Conservation (phyloP, 805 yeast species). For the Metschnikowia kofuensis region DNA sequence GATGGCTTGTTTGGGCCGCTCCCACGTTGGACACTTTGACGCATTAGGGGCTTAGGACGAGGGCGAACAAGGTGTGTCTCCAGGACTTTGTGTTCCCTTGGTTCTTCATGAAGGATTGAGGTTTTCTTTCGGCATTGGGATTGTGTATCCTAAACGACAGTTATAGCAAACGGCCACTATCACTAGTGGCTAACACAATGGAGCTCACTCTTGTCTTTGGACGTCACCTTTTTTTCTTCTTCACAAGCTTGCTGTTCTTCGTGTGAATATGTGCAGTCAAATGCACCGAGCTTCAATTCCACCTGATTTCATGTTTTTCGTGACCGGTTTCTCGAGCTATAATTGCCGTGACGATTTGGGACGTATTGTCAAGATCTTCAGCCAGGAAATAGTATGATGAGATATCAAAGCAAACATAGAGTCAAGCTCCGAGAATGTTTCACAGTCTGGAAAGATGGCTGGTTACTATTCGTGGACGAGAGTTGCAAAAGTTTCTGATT, state of each 20-base stretch:
- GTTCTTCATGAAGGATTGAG: conserved; percentile 12
- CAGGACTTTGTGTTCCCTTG: conserved; percentile 13
- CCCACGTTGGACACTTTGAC: background rate
- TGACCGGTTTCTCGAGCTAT: conserved; percentile 20
- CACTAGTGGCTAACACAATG: conserved; percentile 60
- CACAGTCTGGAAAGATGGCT: conserved; percentile 49
- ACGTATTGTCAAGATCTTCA: conserved; percentile 8
- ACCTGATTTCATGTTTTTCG: conserved; percentile 23
- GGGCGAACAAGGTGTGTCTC: background rate
- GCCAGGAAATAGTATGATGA: conserved; percentile 52
- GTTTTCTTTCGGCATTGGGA: conserved; percentile 59
- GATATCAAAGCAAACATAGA: conserved; percentile 76
- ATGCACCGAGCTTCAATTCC: conserved; percentile 54
- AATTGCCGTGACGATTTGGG: conserved; percentile 7
- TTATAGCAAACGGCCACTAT: conserved; percentile 60
- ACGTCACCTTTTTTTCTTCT: conserved; percentile 32
- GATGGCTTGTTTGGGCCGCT: background rate
- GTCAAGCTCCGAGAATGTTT: conserved; percentile 80
- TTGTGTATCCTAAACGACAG: conserved; percentile 62
- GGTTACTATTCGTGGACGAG: conserved; percentile 57
- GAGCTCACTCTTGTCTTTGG: conserved; percentile 81
- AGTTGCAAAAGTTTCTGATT: conserved; percentile 51
- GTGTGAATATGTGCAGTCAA: conserved; percentile 55
- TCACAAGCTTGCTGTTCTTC: conserved; percentile 23
- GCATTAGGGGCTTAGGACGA: background rate